Evolutionary conservation across 23 red algal genomes (phyloP).

Genomic region (Gracilaria vermiculophylla): DNA sequence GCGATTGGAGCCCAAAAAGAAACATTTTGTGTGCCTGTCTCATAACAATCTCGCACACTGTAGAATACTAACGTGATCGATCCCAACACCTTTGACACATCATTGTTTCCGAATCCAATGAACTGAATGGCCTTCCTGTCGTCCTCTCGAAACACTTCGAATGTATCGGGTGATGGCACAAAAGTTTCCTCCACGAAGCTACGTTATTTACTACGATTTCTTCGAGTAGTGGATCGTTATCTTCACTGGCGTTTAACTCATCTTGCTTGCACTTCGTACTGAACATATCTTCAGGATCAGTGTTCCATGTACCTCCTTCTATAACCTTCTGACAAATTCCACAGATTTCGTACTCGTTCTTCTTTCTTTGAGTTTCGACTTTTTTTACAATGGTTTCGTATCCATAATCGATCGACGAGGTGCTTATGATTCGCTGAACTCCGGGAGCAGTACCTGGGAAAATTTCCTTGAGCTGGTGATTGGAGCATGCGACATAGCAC

Average conservation of each 20-base stretch:
- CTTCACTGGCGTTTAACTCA: not conserved
- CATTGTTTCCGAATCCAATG: not conserved
- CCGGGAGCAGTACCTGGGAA: not conserved
- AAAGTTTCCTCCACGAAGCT: not conserved
- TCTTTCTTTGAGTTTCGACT: not conserved
- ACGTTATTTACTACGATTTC: not conserved
- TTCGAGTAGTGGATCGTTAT: not conserved
- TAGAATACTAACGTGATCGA: not conserved
- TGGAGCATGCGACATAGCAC: slow-evolving; percentile 15
- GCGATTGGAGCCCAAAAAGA: too few species aligned
- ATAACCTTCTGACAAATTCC: not conserved
- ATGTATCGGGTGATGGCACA: not conserved
- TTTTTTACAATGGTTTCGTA: not conserved
- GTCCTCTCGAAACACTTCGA: not conserved
- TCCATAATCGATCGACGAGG: not conserved
- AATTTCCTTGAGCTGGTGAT: not conserved
- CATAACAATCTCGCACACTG: too few species aligned
- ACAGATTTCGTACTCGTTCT: slow-evolving; percentile 12
- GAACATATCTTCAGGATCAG: slow-evolving; percentile 9
- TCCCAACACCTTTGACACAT: slow-evolving; percentile 14
- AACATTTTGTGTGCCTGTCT: too few species aligned
- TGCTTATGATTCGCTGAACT: not conserved
- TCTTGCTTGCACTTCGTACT: not conserved
- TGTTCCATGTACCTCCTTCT: slow-evolving; percentile 5
- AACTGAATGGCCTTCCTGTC: not conserved